Conservation (phyloP, 129 eudicot genomes). For the Chrysanthemum makinoi region DNA sequence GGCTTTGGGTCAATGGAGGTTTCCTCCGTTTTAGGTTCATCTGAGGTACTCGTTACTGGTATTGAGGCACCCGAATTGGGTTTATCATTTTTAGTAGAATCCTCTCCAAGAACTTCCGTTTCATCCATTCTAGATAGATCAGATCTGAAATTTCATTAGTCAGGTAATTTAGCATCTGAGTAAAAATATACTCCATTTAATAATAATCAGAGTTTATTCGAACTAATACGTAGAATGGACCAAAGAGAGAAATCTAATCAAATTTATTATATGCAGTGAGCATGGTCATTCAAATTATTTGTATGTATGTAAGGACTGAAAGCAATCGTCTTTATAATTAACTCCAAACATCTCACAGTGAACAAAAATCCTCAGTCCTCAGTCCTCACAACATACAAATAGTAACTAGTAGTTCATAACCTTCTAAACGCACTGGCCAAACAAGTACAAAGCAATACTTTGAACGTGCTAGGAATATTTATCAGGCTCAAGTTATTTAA, state of each 20-base stretch:
- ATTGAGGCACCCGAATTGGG: constrained; percentile 25
- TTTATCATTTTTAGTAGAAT: constrained; percentile 29
- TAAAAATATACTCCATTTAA: not conserved
- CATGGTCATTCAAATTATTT: not conserved
- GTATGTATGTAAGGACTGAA: not conserved
- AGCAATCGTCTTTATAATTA: not conserved
- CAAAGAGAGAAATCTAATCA: not conserved
- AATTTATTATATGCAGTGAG: not conserved
- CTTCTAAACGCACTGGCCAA: not conserved
- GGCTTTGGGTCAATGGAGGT: constrained; percentile 28
- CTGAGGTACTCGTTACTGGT: constrained; percentile 29
- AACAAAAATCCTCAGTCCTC: not conserved
- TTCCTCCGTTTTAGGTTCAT: constrained; percentile 35
- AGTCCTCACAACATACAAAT: not conserved
- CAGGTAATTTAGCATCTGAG: constrained; percentile 8
- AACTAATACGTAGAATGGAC: not conserved
- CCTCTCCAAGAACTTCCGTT: constrained; percentile 36
- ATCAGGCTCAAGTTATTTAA: too few relatives aligned
- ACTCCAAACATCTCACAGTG: not conserved
- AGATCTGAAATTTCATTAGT: constrained; percentile 29
- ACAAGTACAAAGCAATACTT: not conserved
- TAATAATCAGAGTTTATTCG: not conserved
- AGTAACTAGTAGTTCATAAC: not conserved
- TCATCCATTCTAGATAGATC: constrained; percentile 50
- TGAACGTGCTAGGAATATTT: too few relatives aligned